Conservation (phyloP, 73 alveolate genomes). For the Uronychia setigera region DNA sequence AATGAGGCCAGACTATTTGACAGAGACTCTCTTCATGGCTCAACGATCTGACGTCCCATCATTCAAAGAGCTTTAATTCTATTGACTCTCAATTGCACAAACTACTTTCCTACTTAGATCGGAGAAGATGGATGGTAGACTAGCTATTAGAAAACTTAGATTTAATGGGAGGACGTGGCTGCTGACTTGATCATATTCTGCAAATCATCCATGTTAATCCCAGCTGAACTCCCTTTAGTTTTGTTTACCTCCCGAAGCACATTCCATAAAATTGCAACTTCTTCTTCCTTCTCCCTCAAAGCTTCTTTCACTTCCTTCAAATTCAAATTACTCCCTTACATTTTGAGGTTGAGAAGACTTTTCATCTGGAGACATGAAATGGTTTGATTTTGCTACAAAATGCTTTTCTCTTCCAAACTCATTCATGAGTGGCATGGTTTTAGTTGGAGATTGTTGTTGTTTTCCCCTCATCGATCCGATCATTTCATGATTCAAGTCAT, state of each 20-base stretch:
- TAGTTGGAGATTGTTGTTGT: too few relatives aligned
- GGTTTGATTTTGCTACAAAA: too few relatives aligned
- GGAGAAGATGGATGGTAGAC: too few relatives aligned
- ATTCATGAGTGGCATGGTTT: too few relatives aligned
- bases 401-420: too few relatives aligned
- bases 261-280: slow-evolving; percentile 38
- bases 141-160: too few relatives aligned
- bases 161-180: not conserved
- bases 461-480: too few relatives aligned
- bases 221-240: not conserved
- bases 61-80: slow-evolving; percentile 42
- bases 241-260: slow-evolving; percentile 30
- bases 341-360: not conserved
- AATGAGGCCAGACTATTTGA: slow-evolving; percentile 58
- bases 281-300: slow-evolving; percentile 38
- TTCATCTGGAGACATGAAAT: too few relatives aligned
- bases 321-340: not conserved
- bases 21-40: slow-evolving; percentile 47
- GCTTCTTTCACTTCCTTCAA: not conserved
- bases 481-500: too few relatives aligned
- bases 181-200: not conserved
- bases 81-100: too few relatives aligned
- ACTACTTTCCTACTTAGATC: too few relatives aligned
- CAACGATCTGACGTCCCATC: slow-evolving; percentile 52
- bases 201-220: not conserved